Percentiles rank a stretch among this genome's conserved stretches.
phyloP scores from a whole-genome alignment of 2,329 filamentous ascomycete species.

The Alternaria arbusti region DNA sequence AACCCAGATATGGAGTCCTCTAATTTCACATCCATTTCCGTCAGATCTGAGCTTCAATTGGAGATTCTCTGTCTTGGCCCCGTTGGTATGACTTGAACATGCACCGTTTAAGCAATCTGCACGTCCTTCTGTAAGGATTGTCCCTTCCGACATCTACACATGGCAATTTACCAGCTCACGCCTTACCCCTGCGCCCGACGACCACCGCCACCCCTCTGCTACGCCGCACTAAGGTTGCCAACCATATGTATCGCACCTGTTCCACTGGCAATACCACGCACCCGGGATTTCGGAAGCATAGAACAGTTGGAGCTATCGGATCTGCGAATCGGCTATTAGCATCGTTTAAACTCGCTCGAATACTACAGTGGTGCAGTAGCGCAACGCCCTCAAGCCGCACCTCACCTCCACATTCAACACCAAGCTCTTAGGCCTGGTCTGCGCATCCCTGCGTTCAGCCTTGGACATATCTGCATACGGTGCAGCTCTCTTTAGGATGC shows the following conservation, averaged over 20 bases:
- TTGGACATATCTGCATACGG: constrained; percentile 31
- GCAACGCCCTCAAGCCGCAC: constrained; percentile 35
- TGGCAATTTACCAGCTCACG: constrained; percentile 22
- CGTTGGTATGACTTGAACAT: constrained; percentile 15
- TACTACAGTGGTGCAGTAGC: constrained; percentile 39
- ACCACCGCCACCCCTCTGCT: constrained; percentile 24
- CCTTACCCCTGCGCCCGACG: constrained; percentile 27
- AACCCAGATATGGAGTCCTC: constrained; percentile 21
- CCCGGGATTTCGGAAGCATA: constrained; percentile 24
- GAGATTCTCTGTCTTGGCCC: constrained; percentile 24
- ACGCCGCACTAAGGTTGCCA: constrained; percentile 29
- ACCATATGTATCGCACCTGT: constrained; percentile 32
- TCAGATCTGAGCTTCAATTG: constrained; percentile 19
- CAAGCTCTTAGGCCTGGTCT: constrained; percentile 26
- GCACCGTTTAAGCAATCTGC: constrained; percentile 16
- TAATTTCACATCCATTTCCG: constrained; percentile 29
- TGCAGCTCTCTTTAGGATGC: constrained; percentile 37
- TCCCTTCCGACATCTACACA: constrained; percentile 27
- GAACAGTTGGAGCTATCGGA: constrained; percentile 15
- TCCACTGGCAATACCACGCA: constrained; percentile 29
- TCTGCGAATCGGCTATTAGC: constrained; percentile 25
- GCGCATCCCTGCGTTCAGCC: constrained; percentile 32
- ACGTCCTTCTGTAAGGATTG: constrained; percentile 24
- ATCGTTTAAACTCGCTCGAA: constrained; percentile 35
- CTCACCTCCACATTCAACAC: constrained; percentile 32